A percentile compares a stretch with the other conserved stretches of the same genome.
These are phyloP conservation scores for Colletotrichum echinochloae DNA, from an alignment of 2,329 filamentous ascomycete genomes.

Conservation along the genomic window DNA sequence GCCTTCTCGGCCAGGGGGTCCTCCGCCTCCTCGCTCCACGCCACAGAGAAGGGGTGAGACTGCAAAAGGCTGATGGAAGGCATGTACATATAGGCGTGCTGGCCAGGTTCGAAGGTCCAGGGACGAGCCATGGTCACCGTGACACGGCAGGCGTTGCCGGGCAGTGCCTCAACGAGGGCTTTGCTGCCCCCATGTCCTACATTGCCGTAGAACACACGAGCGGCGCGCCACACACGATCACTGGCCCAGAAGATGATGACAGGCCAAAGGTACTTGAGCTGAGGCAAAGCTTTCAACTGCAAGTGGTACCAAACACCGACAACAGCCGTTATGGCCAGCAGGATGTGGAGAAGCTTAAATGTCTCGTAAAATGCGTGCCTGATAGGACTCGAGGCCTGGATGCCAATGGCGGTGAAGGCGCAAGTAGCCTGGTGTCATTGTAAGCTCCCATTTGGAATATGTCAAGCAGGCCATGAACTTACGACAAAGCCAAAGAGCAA, in stretches of 20 bases:
- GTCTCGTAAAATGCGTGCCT: conserved; percentile 84
- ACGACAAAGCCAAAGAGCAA: conserved; percentile 74
- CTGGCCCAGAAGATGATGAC: conserved; percentile 75
- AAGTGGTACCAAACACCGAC: conserved; percentile 77
- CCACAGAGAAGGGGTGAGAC: conserved; percentile 83
- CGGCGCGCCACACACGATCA: conserved; percentile 72
- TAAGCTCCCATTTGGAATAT: conserved; percentile 26
- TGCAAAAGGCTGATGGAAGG: conserved; percentile 78
- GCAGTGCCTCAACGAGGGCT: conserved; percentile 79
- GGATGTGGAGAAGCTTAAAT: conserved; percentile 80
- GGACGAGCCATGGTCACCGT: conserved; percentile 80
- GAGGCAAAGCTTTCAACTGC: conserved; percentile 64
- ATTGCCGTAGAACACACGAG: conserved; percentile 74
- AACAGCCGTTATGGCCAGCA: conserved; percentile 69
- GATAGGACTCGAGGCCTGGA: conserved; percentile 78
- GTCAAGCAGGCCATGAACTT: conserved; percentile 49
- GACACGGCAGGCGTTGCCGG: conserved; percentile 79
- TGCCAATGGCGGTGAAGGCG: conserved; percentile 71
- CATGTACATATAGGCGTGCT: conserved; percentile 85
- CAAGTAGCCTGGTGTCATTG: conserved; percentile 60
- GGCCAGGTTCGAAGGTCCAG: conserved; percentile 80
- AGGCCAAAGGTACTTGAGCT: conserved; percentile 69
- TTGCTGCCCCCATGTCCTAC: conserved; percentile 74
- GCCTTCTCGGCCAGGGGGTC: conserved; percentile 64
- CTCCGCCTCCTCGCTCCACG: conserved; percentile 78